Percentiles rank a stretch among this genome's conserved stretches.
Conservation (phyloP, 805 yeast genomes). For the Candida tammaniensis region DNA sequence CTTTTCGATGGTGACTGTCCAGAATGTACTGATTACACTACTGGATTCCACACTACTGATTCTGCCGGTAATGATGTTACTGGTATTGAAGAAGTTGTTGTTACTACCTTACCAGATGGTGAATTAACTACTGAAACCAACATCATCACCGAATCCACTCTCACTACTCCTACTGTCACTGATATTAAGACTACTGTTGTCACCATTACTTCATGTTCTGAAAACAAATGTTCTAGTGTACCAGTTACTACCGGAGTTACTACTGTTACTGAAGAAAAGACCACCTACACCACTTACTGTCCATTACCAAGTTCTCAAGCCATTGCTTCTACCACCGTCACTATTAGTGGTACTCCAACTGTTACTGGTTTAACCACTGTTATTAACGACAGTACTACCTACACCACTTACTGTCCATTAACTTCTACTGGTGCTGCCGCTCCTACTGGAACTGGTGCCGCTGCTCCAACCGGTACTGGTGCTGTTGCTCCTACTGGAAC, state of each 20-base stretch:
- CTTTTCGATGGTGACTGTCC: constrained; percentile 7
- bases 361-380: constrained; percentile 3
- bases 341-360: not conserved
- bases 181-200: no score
- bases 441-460: not conserved
- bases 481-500: no score
- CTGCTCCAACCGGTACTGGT: not conserved
- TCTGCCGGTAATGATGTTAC: constrained; percentile 10
- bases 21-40: constrained; percentile 13
- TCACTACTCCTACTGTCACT: no score
- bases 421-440: constrained; percentile 4
- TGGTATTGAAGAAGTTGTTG: constrained; percentile 13
- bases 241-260: no score
- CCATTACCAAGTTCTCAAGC: no score
- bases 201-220: no score
- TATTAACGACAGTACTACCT: no score
- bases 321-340: constrained; percentile 4
- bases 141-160: constrained; percentile 3
- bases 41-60: constrained; percentile 14
- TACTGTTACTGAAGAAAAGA: no score
- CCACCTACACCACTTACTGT: no score
- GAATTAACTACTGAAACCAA: constrained; percentile 9
- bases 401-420: constrained; percentile 21
- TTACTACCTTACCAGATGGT: constrained; percentile 14
- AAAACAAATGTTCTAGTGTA: no score